Evolutionary conservation across 192 early-diverging fungal genomes (phyloP).

Genomic region (Phlyctochytrium planicorne): DNA sequence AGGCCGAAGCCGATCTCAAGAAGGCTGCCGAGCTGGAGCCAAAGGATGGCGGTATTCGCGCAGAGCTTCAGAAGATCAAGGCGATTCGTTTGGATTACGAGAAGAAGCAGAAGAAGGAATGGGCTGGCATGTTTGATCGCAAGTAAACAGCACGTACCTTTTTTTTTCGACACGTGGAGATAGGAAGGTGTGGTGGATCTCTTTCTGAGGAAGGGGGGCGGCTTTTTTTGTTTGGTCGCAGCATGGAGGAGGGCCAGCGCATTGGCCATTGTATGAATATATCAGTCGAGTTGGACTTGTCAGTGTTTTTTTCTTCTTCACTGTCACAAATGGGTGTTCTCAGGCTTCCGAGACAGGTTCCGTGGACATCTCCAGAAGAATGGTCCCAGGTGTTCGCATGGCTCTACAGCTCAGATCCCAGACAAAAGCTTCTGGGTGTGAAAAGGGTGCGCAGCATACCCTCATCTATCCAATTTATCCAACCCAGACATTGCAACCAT

Average conservation of each 20-base stretch:
- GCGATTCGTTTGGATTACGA: conserved; percentile 28
- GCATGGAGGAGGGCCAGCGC: no score
- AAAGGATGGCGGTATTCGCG: conserved; percentile 33
- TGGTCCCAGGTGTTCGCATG: conserved; percentile 55
- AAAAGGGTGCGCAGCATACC: conserved; percentile 51
- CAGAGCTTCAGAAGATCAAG: conserved; percentile 28
- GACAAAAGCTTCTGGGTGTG: conserved; percentile 43
- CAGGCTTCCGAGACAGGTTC: conserved; percentile 52
- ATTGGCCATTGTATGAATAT: no score
- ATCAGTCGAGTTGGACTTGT: no score
- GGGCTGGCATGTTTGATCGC: conserved; percentile 37
- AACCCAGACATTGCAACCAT: neutral
- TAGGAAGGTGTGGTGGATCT: no score
- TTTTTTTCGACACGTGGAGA: no score
- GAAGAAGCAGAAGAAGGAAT: conserved; percentile 42
- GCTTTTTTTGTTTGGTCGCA: no score
- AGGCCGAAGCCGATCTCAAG: conserved; percentile 37
- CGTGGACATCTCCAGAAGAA: conserved; percentile 60
- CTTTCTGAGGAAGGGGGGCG: neutral
- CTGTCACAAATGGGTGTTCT: conserved; percentile 14
- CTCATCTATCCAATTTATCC: neutral
- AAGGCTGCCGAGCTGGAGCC: conserved; percentile 41
- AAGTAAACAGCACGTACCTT: conserved; percentile 14
- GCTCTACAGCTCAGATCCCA: conserved; percentile 44
- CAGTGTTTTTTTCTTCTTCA: no score